Conservation (phyloP, 345 rosid species). For the Arabidopsis arenosa region DNA sequence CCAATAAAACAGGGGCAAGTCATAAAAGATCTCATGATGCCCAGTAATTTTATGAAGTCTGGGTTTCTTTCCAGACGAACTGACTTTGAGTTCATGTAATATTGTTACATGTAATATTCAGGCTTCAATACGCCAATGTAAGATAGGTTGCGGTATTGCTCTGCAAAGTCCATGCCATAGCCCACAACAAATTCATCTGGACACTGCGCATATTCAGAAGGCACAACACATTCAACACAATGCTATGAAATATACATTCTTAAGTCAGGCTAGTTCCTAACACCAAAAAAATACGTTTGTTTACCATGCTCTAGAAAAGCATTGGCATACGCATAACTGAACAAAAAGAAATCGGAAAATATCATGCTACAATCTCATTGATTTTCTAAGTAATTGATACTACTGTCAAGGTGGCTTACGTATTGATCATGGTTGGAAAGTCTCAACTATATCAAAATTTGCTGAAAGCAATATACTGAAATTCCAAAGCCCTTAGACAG, state of each 20-base stretch:
- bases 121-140: conserved; percentile 88
- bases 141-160: conserved; percentile 81
- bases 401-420: neutral
- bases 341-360: neutral
- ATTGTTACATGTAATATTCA: conserved; percentile 55
- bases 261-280: conserved; percentile 3
- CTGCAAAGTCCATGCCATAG: conserved; percentile 96
- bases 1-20: conserved; percentile 10
- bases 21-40: conserved; percentile 9
- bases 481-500: neutral
- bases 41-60: neutral
- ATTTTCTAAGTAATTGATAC: neutral
- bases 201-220: conserved; percentile 60
- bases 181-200: conserved; percentile 89
- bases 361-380: neutral
- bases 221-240: conserved; percentile 12
- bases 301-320: neutral
- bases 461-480: neutral
- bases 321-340: neutral
- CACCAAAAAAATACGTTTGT: neutral
- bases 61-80: neutral
- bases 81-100: conserved; percentile 15
- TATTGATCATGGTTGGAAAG: neutral
- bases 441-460: neutral
- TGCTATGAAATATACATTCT: neutral